Conservation (phyloP, 768 basidiomycete genomes). For the Dictyophora rubrovolvata region DNA sequence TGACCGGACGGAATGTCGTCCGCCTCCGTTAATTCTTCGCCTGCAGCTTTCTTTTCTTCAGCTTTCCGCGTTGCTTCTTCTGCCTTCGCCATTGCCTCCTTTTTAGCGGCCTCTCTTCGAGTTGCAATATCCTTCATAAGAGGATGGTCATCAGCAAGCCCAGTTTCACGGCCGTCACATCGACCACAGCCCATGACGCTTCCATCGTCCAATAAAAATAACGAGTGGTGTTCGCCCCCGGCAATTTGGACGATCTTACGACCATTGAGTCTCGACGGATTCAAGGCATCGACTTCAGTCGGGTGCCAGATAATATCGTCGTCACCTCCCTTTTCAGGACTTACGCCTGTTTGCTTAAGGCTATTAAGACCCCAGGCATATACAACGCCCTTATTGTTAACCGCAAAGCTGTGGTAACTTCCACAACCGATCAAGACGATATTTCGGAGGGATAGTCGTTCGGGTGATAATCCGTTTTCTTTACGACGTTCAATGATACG, state of each 20-base stretch:
- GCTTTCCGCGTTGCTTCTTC: constrained; percentile 1
- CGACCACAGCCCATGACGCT: constrained; percentile 83
- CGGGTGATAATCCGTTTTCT: constrained; percentile 32
- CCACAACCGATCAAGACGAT: constrained; percentile 34
- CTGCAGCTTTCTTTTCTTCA: neutral
- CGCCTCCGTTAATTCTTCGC: neutral
- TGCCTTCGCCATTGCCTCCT: neutral
- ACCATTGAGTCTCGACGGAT: constrained; percentile 48
- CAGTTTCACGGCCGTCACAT: constrained; percentile 75
- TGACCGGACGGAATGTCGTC: neutral
- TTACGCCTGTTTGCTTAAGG: constrained; percentile 73
- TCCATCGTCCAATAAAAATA: constrained; percentile 80
- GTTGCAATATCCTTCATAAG: constrained; percentile 5
- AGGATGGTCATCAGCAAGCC: constrained; percentile 22
- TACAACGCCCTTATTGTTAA: constrained; percentile 30
- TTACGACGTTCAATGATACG: constrained; percentile 32
- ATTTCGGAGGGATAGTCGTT: constrained; percentile 27
- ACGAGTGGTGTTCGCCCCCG: constrained; percentile 81
- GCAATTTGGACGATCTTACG: constrained; percentile 60
- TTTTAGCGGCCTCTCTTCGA: constrained; percentile 1
- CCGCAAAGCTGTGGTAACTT: constrained; percentile 36
- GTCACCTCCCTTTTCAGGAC: constrained; percentile 30
- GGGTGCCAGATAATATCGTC: constrained; percentile 55
- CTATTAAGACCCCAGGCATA: constrained; percentile 46
- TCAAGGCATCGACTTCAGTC: constrained; percentile 51